Evolutionary conservation across 129 eudicot species (phyloP).

Genomic region (Silybum marianum): DNA sequence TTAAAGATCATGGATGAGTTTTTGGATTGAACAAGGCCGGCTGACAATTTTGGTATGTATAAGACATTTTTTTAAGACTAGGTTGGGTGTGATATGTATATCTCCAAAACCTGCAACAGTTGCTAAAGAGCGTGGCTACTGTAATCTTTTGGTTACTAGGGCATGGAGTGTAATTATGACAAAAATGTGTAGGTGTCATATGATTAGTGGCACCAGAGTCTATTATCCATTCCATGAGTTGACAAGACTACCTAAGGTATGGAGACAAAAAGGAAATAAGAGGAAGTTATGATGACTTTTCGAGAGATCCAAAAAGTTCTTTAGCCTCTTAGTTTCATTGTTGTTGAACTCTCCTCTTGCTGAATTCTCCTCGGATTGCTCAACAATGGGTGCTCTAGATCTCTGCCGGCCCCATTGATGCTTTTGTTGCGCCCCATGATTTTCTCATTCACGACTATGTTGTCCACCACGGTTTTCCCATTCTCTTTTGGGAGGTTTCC

Average conservation of each 20-base stretch:
- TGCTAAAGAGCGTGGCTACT: too few relatives aligned
- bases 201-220: neutral
- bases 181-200: neutral
- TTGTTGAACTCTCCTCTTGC: neutral
- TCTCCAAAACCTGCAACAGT: neutral
- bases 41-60: neutral
- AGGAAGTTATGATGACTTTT: neutral
- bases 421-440: neutral
- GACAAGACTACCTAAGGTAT: neutral
- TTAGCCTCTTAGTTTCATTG: neutral
- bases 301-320: neutral
- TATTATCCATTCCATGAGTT: constrained; percentile 15
- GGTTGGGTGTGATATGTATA: neutral
- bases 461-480: neutral
- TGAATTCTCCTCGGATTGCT: neutral
- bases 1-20: neutral
- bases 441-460: neutral
- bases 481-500: constrained; percentile 4
- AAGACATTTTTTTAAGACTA: neutral
- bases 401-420: neutral
- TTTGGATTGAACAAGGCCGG: neutral
- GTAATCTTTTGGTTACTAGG: neutral
- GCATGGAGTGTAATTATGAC: neutral
- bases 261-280: neutral
- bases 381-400: neutral